Evolutionary conservation across 2,329 filamentous ascomycete species (phyloP).

Genomic region (Exophiala phaeomuriformis): DNA sequence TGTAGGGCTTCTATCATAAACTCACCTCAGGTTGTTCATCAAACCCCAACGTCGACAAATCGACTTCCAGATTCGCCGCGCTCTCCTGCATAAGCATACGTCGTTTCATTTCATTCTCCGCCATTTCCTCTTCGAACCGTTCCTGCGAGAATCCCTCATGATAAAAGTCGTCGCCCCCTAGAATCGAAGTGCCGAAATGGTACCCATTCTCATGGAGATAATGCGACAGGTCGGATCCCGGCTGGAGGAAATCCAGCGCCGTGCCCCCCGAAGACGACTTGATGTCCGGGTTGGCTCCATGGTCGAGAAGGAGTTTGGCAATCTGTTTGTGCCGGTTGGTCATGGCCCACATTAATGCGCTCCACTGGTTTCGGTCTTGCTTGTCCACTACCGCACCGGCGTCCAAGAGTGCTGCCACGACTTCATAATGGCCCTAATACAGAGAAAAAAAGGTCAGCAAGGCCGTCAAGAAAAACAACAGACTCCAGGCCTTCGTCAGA

Average conservation of each 20-base stretch:
- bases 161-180: slow-evolving; percentile 73
- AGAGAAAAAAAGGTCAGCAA: background rate
- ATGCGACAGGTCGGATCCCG: slow-evolving; percentile 92
- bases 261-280: slow-evolving; percentile 91
- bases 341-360: slow-evolving; percentile 98
- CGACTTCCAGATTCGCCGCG: slow-evolving; percentile 90
- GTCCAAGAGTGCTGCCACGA: slow-evolving; percentile 74
- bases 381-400: slow-evolving; percentile 84
- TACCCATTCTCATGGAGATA: slow-evolving; percentile 95
- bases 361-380: slow-evolving; percentile 96
- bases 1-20: background rate
- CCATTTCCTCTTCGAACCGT: slow-evolving; percentile 92
- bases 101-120: slow-evolving; percentile 88
- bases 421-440: slow-evolving; percentile 67
- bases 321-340: slow-evolving; percentile 96
- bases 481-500: too few species aligned
- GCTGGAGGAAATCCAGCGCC: slow-evolving; percentile 89
- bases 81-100: slow-evolving; percentile 98
- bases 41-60: slow-evolving; percentile 88
- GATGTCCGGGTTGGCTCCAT: slow-evolving; percentile 89
- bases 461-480: background rate
- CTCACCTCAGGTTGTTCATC: slow-evolving; percentile 76
- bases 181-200: slow-evolving; percentile 41
- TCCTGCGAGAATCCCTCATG: slow-evolving; percentile 78
- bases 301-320: slow-evolving; percentile 83